Evolutionary conservation across 257 asterid species (phyloP), one percentile per base, ranked within the genome.

Genomic region (Solanum pimpinellifolium): DNA sequence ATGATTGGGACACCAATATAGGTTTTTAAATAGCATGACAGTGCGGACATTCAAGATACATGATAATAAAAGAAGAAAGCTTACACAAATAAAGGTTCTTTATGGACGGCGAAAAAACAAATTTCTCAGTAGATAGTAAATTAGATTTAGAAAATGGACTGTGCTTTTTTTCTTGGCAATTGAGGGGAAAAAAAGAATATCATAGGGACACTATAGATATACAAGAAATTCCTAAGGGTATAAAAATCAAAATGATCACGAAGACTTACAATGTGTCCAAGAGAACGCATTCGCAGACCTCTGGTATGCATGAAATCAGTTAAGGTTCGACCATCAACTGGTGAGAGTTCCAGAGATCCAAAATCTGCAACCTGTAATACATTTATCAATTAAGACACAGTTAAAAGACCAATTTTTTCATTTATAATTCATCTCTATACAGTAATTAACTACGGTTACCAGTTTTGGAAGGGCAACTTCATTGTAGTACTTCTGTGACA

Each of bases 251-350:
- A 80, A 27, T 80, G 84, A 47, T 49, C 84, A 80, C 46, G 78
- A 88, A 85, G 84, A 93, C 99, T 88, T 93, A 95, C 99, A 83
- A 96, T 97, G 93, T 95, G 95, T 88, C 99, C 99, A 88, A 97
- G 98, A 33, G 98, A 97, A 83, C 95, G 98, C 98, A 97, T 97
- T 86, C 96, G 94, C 76, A 97, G 98, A 90, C 99, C 99, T 93
- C 99, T 94, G 35, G 98, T 97, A 86, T 97, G 99, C 99, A 97
- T 97, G 92, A 95, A 97, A 89, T 97, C 99, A 72, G 99, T 97
- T 90, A 97, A 89, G 35, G 98, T 97, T 72, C 98, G 95, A 44
- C 99, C 99, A 90, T 97, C 99, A 56, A 97, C 98, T 31, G 99
- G 99, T 47, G 98, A 96, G 85, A 96, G 98, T 90, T 96, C 99